These are phyloP conservation scores for Parmelia sp. DNA, from an alignment of 495 filamentous ascomycete genomes.

Conservation along the genomic window DNA sequence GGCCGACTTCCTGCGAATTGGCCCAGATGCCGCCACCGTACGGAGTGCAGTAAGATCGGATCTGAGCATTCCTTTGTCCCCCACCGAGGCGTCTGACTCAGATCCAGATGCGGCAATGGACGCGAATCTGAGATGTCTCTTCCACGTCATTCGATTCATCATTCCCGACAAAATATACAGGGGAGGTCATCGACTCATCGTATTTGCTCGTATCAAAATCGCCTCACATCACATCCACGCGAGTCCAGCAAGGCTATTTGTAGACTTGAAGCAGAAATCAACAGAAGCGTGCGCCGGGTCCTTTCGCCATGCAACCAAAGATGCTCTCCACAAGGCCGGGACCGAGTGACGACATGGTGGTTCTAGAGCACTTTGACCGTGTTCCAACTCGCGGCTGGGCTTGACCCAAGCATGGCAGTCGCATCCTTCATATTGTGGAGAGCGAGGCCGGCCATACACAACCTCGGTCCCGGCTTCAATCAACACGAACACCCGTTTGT, in stretches of 20 bases:
- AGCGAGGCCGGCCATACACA: background rate
- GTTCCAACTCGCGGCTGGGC: background rate
- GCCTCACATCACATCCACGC: background rate
- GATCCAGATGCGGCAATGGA: background rate
- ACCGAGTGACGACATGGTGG: background rate
- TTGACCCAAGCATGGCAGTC: background rate
- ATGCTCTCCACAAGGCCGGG: background rate
- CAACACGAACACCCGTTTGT: background rate
- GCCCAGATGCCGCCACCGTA: background rate
- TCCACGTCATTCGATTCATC: background rate
- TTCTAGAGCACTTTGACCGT: background rate
- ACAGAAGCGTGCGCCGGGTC: background rate
- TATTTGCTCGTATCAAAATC: background rate
- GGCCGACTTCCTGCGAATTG: background rate
- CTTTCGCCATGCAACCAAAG: background rate
- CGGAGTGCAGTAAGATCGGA: background rate
- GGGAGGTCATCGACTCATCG: background rate
- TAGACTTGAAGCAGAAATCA: background rate
- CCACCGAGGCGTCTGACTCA: background rate
- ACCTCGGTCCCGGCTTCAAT: background rate
- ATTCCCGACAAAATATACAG: background rate
- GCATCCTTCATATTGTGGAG: background rate
- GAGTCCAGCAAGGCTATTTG: background rate
- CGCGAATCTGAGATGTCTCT: background rate
- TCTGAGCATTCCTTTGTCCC: background rate